Evolutionary conservation across 2,329 filamentous ascomycete genomes (phyloP).

Genomic region (Coleophoma cylindrospora): DNA sequence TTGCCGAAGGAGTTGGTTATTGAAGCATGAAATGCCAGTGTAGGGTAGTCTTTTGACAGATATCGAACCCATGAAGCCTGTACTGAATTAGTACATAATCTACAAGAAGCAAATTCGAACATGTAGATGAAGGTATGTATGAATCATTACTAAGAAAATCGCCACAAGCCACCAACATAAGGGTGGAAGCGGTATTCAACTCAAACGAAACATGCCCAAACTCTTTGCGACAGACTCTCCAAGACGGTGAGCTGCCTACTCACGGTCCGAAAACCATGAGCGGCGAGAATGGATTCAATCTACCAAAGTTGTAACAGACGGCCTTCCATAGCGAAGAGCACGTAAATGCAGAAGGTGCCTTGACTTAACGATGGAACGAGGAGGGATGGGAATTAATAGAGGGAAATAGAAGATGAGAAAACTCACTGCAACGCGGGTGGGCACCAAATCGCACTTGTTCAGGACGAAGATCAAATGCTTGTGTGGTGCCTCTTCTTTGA

Average conservation of each 20-base stretch:
- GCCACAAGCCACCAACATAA: slow-evolving; percentile 57
- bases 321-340: slow-evolving; percentile 64
- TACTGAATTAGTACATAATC: slow-evolving; percentile 26
- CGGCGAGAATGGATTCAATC: slow-evolving; percentile 70
- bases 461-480: slow-evolving; percentile 90
- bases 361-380: slow-evolving; percentile 72
- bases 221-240: slow-evolving; percentile 67
- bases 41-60: slow-evolving; percentile 87
- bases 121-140: slow-evolving; percentile 54
- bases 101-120: slow-evolving; percentile 4
- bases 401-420: slow-evolving; percentile 5
- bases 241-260: slow-evolving; percentile 83
- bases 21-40: slow-evolving; percentile 87
- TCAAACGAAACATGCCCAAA: slow-evolving; percentile 81
- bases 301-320: slow-evolving; percentile 99
- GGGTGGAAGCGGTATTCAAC: slow-evolving; percentile 82
- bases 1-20: slow-evolving; percentile 98
- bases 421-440: slow-evolving; percentile 93
- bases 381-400: slow-evolving; percentile 8
- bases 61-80: slow-evolving; percentile 90
- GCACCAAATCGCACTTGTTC: slow-evolving; percentile 91
- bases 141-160: slow-evolving; percentile 99
- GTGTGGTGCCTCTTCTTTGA: slow-evolving; percentile 87
- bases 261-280: slow-evolving; percentile 55
- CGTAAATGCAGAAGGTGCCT: slow-evolving; percentile 62